Evolutionary conservation across 257 asterid species (phyloP).

Genomic region (Cruciata laevipes): DNA sequence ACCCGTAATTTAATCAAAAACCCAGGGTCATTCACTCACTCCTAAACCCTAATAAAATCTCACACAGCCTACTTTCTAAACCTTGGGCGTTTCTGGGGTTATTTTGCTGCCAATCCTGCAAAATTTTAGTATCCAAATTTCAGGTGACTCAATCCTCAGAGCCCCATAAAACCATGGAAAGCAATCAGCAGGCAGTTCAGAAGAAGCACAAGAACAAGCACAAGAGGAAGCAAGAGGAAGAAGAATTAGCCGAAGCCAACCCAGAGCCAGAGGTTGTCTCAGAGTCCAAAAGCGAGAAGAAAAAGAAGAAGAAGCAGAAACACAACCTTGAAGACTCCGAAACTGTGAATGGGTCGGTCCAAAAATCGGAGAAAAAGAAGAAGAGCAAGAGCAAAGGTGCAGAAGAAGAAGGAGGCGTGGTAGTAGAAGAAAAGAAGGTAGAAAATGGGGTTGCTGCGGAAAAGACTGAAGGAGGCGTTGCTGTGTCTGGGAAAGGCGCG

Average conservation of each 20-base stretch:
- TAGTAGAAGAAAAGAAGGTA: slow-evolving; percentile 15
- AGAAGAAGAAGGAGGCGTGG: slow-evolving; percentile 12
- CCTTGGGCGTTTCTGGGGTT: slow-evolving; percentile 32
- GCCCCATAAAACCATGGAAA: slow-evolving; percentile 25
- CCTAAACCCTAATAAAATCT: slow-evolving; percentile 16
- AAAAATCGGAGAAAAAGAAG: slow-evolving; percentile 28
- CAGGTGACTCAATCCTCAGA: slow-evolving; percentile 10
- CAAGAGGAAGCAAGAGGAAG: slow-evolving; percentile 61
- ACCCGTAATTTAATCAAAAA: neutral
- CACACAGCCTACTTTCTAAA: neutral
- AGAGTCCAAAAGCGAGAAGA: slow-evolving; percentile 33
- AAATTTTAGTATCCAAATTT: slow-evolving; percentile 25
- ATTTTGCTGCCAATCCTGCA: neutral
- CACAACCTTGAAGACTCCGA: slow-evolving; percentile 15
- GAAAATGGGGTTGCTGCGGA: slow-evolving; percentile 31
- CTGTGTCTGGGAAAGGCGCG: slow-evolving; percentile 69
- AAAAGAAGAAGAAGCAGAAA: slow-evolving; percentile 25
- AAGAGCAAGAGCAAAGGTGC: slow-evolving; percentile 10
- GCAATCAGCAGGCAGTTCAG: slow-evolving; percentile 32
- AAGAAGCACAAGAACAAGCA: slow-evolving; percentile 51
- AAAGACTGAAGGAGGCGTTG: slow-evolving; percentile 40
- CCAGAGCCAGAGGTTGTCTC: slow-evolving; percentile 14
- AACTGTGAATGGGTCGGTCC: slow-evolving; percentile 22
- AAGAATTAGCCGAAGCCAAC: slow-evolving; percentile 28
- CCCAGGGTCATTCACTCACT: slow-evolving; percentile 17